Evolutionary conservation across 345 rosid genomes (phyloP), one percentile per base, ranked within the genome.

Genomic region (Crucihimalaya himalaica): DNA sequence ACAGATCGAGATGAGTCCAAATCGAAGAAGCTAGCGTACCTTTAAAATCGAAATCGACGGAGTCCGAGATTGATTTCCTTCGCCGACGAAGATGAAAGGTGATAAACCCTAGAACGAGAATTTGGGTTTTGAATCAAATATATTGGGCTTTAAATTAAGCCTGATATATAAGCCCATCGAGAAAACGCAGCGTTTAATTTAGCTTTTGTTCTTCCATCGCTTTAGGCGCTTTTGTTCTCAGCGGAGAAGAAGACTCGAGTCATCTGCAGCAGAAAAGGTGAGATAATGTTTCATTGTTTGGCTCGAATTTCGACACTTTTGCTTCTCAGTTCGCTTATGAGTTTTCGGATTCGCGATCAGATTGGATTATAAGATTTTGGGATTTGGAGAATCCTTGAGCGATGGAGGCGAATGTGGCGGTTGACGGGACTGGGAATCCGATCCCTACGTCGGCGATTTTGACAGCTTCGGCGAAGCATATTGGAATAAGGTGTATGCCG

Each of bases 361-460:
- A 64, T 46, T 64, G 13, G 42, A 5, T 65, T 45, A 5, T 16
- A 55, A 29, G 23, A 55, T 56, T 4, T 31, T 31, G 61, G 40
- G 23, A 2, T 56, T 56, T 56, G 4, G 1, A 8, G 20, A 20
- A 31, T 15, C n/a, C 25, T 34, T 13, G 47, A 46, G 57, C 34
- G 66, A 92, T 86, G 96, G 84, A 88, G 76, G 83, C 90, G 73
- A 81, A 78, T 71, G 77, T 85, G 46, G 85, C 86, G 34, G 85
- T 86, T 72, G 97, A 86, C 69, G 80, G 79, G 14, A 42, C 73
- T 1, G 96, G 94, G 29, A 80, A 70, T 40, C 97, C 97, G 80
- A 84, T 92, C 83, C 93, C 97, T 43, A 83, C 97, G 0, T 92
- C 97, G 52, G 85, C 96, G 60, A 89, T 88, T 76, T 83, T 92